Evolutionary conservation across 2,329 filamentous ascomycete species (phyloP), one percentile per base, ranked within the genome.

Genomic region (Trichoderma cornu-damae): DNA sequence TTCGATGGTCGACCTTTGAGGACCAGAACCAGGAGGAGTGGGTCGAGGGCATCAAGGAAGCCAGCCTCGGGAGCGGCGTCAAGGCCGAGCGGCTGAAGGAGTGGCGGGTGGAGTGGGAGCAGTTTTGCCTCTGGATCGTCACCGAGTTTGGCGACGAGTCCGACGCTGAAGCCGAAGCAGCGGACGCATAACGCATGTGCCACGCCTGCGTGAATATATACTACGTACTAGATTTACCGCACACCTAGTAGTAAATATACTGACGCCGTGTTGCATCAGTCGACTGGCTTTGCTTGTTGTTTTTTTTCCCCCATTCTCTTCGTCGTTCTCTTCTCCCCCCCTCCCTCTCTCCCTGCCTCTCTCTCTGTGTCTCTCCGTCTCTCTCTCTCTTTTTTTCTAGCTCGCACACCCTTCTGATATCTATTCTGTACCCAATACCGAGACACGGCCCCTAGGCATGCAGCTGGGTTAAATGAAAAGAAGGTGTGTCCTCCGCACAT

Each of bases 101-200:
- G 70, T 96, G 92, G 90, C 81, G 83, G 49, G 74, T 83, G 34
- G 83, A 89, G 63, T 97, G 92, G 84, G 93, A 97, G 76, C 80
- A 83, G 67, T 97, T 94, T 69, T 97, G 92, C 68, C 79, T 90
- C 54, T 96, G 91, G 91, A 79, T 97, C 43, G 87, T 96, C 8
- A 78, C 85, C 35, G 89, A 96, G 73, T 96, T 82, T 65, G 79
- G 76, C 7, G 77, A 79, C 0, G 84, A 92, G 71, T 93, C 82
- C 55, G 77, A 70, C 32, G 65, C 57, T n/a, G 51, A 35, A n/a
- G 16, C 24, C 9, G 22, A 47, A 6, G 22, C 30, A n/a, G 16
- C 24, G 11, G 22, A 47, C 6, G 22, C 30, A 14, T 52, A 18
- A n/a, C 2, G 14, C 2, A 5, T 30, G 22, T 30, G 6, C 3